Base-by-base conservation (phyloP, 495 filamentous ascomycete genomes). In the Podospora pseudoanserina region DNA sequence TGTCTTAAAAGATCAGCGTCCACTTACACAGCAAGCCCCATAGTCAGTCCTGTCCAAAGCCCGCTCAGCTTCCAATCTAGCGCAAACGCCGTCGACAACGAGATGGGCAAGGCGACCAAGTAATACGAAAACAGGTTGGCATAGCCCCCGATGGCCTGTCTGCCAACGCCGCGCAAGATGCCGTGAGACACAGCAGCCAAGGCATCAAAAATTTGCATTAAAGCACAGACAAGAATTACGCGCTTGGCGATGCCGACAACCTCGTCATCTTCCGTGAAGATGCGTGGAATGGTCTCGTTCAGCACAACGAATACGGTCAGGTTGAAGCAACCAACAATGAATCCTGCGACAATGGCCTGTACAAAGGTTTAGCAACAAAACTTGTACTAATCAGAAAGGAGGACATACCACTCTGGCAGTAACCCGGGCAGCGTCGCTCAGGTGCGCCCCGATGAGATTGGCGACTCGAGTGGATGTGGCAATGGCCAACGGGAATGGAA, bases 61-160 rank as follows among this genome's bases (percentile, higher is more conserved):
- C 92, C 90, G 65, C 84, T 78, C 57, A 94, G 77, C 30, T 86
- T 84, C 89, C 89, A 92, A 32, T 78, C 77, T 7, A 92, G 76
- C 0, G 83, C 85, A 76, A 94, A 94, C 0, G 85, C 87, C 0
- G 87, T 86, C 2, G 86, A 86, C 72, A 92, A 86, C 62, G 88
- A 90, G 64, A 94, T 83, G 0, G 92, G 92, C 78, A 96, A 86
- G 0, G 89, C 92, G 57, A 94, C 80, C 5, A 80, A 81, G 79
- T 96, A 96, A 78, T 94, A 96, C 34, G 87, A 88, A 70, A 93
- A 87, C 0, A 96, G 73, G 68, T 90, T 90, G 16, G 92, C 86
- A 72, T 91, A 94, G 1, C 91, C 90, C 1, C 92, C 92, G 32
- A 96, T 83, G 64, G 90, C 88, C 73, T 96, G 92, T 57, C 88